Base-by-base conservation (phyloP, 2,329 filamentous ascomycete genomes). In the Fusarium brachygibbosum region DNA sequence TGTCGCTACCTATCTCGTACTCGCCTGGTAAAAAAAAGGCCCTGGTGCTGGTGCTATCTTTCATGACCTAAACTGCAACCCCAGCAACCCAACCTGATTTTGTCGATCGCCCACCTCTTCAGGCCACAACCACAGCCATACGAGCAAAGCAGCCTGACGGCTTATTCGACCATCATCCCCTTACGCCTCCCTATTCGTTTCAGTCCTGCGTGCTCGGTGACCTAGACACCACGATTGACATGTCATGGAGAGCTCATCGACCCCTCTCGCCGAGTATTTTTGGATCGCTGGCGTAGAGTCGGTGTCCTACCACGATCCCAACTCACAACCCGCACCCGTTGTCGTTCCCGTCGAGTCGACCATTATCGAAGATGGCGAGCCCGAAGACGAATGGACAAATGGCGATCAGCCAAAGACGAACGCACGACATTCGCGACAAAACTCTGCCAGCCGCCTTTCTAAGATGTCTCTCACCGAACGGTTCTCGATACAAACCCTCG, bases 201-300 rank as follows among this genome's bases (percentile, higher is more conserved):
- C 51, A 58, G 37, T 52, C 48, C 38, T 51, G 71, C 64, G 71
- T 68, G 66, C 53, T 55, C 63, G 74, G 48, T 66, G 73, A 69
- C 73, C 71, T 53, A 68, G 49, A 62, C 52, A 34, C 66, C 59
- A 71, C 72, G 71, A 75, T 74, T 81, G 80, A 79, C 78, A 81
- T 82, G 84, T 80, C 81, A 89, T 89, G 87, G 87, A 88, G 76
- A 82, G 79, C 80, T 84, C 87, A 63, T 89, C 88, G 68, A 85
- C 85, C 69, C 90, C 90, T 76, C 84, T 92, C 78, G 90, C 90
- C 79, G 90, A 92, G 79, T 92, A 92, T 81, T 92, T 92, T 80
- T 92, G 90, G 90, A 91, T 92, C 77, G 90, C 90, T 71, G 90
- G 90, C 75, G 84, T 92, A 79, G 89, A 91, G 79, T 87, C 87